A percentile compares a stretch with the other conserved stretches of the same genome.
These are phyloP conservation scores for Akanthomyces lecanii DNA, from an alignment of 2,329 filamentous ascomycete genomes.

Conservation along the genomic window DNA sequence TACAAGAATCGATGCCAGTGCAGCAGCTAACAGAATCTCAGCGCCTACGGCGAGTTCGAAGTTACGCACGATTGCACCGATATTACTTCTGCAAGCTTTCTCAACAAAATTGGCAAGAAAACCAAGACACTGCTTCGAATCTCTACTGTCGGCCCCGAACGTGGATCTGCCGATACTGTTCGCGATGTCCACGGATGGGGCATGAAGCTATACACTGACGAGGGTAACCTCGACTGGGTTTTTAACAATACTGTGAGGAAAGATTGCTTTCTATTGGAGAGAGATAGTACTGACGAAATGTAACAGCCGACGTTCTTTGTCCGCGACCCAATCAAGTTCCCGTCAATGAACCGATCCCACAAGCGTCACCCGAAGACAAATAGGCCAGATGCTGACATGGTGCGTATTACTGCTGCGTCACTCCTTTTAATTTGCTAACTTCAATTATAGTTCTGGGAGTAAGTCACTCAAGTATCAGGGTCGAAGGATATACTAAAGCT, in stretches of 20 bases:
- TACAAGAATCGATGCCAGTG: too few species aligned
- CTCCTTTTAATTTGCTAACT: too few species aligned
- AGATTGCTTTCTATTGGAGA: too few species aligned
- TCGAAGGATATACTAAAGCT: too few species aligned
- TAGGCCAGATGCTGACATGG: conserved; percentile 28
- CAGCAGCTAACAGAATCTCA: not conserved
- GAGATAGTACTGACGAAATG: too few species aligned
- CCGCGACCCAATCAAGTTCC: conserved; percentile 45
- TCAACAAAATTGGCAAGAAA: conserved; percentile 51
- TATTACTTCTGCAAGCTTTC: conserved; percentile 50
- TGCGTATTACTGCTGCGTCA: too few species aligned
- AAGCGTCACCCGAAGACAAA: conserved; percentile 42
- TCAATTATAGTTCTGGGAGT: too few species aligned
- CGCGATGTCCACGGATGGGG: conserved; percentile 61
- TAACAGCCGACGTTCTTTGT: conserved; percentile 34
- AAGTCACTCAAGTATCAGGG: too few species aligned
- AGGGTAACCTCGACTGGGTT: conserved; percentile 63
- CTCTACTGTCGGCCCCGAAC: conserved; percentile 66
- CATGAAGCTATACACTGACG: conserved; percentile 56
- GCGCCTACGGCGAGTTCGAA: conserved; percentile 56
- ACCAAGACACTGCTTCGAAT: conserved; percentile 59
- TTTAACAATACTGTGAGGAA: conserved; percentile 56
- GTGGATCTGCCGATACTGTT: conserved; percentile 62
- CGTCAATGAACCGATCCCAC: conserved; percentile 41
- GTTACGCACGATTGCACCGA: conserved; percentile 56